These are phyloP conservation scores for Neurospora sp. DNA, from an alignment of 495 filamentous ascomycete species.

Conservation along the genomic window DNA sequence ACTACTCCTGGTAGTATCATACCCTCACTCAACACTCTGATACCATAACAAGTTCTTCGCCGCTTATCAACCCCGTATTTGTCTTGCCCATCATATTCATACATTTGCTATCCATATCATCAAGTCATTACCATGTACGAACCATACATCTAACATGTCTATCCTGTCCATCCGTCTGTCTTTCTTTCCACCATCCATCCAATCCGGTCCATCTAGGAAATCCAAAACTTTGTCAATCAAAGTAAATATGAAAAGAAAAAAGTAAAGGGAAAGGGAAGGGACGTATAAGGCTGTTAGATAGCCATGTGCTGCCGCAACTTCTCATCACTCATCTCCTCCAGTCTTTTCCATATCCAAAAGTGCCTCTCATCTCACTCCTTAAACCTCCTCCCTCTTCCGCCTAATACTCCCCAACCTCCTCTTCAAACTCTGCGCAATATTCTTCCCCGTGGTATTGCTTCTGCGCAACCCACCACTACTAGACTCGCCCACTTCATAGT, in stretches of 20 bases:
- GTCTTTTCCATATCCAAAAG: background rate
- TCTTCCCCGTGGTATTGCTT: slow-evolving; percentile 29
- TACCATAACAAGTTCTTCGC: background rate
- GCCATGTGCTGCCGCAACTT: too few relatives aligned
- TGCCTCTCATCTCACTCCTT: background rate
- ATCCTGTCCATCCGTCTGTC: background rate
- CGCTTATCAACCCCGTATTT: background rate
- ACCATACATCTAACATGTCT: background rate
- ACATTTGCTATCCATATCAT: background rate
- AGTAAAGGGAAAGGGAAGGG: background rate
- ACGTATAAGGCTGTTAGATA: background rate
- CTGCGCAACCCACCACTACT: slow-evolving; percentile 7
- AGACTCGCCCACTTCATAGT: background rate
- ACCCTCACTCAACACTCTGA: background rate
- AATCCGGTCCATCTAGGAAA: background rate
- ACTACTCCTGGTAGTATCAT: too few relatives aligned
- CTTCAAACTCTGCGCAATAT: slow-evolving; percentile 31
- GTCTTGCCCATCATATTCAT: background rate
- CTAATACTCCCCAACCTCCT: slow-evolving; percentile 37
- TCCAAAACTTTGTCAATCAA: background rate
- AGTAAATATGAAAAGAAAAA: too few relatives aligned
- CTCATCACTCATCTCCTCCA: too few relatives aligned
- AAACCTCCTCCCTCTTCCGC: slow-evolving; percentile 14
- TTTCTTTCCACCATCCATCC: background rate
- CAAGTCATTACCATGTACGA: background rate